Evolutionary conservation across 805 yeast genomes (phyloP).

Genomic region (Zygoascus flipseniorum): DNA sequence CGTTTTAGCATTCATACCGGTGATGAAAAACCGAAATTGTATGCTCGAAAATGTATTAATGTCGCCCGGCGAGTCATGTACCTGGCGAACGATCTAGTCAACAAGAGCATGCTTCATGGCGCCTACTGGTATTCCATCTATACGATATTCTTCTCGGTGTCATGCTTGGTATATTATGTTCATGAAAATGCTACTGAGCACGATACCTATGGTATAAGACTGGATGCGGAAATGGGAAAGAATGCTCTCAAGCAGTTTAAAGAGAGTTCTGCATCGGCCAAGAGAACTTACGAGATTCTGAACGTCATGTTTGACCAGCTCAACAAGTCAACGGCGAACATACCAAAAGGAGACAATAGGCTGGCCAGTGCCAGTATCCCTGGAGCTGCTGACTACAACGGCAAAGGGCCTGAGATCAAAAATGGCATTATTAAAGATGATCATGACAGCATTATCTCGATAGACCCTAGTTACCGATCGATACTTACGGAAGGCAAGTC

Average conservation of each 20-base stretch:
- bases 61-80: conserved; percentile 78
- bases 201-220: conserved; percentile 38
- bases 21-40: conserved; percentile 41
- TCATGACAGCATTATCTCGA: background rate
- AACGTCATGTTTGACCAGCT: conserved; percentile 45
- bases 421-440: background rate
- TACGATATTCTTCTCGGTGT: conserved; percentile 81
- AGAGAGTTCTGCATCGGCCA: conserved; percentile 68
- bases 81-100: conserved; percentile 71
- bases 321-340: conserved; percentile 10
- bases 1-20: conserved; percentile 26
- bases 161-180: conserved; percentile 73
- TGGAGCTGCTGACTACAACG: background rate
- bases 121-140: conserved; percentile 90
- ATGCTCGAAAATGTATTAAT: conserved; percentile 76
- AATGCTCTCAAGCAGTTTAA: conserved; percentile 62
- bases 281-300: conserved; percentile 69
- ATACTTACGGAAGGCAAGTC: background rate
- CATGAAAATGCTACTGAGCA: conserved; percentile 38
- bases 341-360: background rate
- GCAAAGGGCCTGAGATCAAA: background rate
- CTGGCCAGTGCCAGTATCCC: background rate
- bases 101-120: conserved; percentile 62
- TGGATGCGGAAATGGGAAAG: conserved; percentile 78
- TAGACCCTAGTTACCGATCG: background rate